Conservation (phyloP, 768 basidiomycete genomes). For the Clitopilus hobsonii region DNA sequence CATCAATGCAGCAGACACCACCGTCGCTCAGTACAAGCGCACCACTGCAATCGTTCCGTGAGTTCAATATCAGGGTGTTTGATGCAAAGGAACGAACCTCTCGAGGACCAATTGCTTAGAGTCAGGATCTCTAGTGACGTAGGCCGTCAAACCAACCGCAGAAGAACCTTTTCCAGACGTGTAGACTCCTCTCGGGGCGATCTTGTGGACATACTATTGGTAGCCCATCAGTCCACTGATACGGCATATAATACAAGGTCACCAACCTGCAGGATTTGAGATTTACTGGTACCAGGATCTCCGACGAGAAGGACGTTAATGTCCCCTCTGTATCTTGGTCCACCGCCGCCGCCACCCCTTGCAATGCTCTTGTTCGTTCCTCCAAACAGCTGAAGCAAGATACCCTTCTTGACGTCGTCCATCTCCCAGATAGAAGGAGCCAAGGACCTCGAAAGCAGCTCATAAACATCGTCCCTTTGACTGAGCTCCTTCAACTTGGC, state of each 20-base stretch:
- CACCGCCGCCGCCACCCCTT: conserved; percentile 90
- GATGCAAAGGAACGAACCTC: conserved; percentile 45
- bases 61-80: background rate
- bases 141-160: conserved; percentile 97
- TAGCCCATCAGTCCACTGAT: conserved; percentile 1
- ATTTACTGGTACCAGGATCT: conserved; percentile 96
- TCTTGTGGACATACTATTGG: conserved; percentile 92
- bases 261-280: conserved; percentile 85
- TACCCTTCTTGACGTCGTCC: conserved; percentile 99
- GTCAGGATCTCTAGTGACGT: conserved; percentile 97
- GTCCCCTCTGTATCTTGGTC: conserved; percentile 94
- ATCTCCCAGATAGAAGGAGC: conserved; percentile 97
- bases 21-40: conserved; percentile 94
- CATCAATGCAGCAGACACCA: conserved; percentile 97
- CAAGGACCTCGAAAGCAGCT: conserved; percentile 75
- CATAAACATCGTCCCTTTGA: conserved; percentile 77
- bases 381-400: conserved; percentile 91
- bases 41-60: conserved; percentile 47
- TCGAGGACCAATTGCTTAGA: conserved; percentile 97
- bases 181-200: conserved; percentile 96
- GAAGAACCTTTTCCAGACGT: conserved; percentile 98
- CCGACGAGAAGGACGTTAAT: conserved; percentile 97
- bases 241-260: background rate
- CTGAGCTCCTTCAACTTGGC: conserved; percentile 71
- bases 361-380: conserved; percentile 97